phyloP scores from a whole-genome alignment of 257 asterid species.

The Haberlea rhodopensis region DNA sequence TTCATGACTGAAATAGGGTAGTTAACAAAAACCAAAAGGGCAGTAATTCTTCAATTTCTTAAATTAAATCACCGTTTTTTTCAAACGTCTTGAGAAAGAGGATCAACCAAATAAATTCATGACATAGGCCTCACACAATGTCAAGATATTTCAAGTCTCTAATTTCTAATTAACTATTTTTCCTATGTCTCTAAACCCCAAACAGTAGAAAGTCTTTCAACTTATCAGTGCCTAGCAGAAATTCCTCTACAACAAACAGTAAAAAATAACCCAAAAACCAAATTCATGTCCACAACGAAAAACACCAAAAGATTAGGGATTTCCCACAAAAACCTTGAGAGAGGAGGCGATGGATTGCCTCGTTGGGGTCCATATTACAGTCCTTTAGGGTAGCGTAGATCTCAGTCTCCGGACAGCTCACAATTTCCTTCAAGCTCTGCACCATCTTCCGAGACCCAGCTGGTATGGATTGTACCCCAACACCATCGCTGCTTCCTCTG shows the following conservation, averaged over 20 bases:
- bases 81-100: neutral
- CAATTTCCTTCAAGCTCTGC: constrained; percentile 86
- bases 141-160: neutral
- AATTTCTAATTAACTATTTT: neutral
- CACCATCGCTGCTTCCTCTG: constrained; percentile 39
- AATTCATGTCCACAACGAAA: neutral
- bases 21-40: neutral
- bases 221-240: neutral
- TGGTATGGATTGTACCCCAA: constrained; percentile 54
- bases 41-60: too few species aligned
- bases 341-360: constrained; percentile 72
- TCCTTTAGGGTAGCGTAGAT: constrained; percentile 90
- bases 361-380: constrained; percentile 95
- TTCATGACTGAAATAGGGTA: neutral
- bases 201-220: neutral
- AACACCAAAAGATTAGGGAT: constrained; percentile 27
- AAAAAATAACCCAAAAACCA: neutral
- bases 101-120: neutral
- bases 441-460: constrained; percentile 71
- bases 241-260: neutral
- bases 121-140: neutral
- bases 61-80: too few species aligned
- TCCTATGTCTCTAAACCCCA: neutral
- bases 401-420: constrained; percentile 77
- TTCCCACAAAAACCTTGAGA: constrained; percentile 59